phyloP scores from a whole-genome alignment of 257 asterid genomes.

The Solanum sparsipilum region DNA sequence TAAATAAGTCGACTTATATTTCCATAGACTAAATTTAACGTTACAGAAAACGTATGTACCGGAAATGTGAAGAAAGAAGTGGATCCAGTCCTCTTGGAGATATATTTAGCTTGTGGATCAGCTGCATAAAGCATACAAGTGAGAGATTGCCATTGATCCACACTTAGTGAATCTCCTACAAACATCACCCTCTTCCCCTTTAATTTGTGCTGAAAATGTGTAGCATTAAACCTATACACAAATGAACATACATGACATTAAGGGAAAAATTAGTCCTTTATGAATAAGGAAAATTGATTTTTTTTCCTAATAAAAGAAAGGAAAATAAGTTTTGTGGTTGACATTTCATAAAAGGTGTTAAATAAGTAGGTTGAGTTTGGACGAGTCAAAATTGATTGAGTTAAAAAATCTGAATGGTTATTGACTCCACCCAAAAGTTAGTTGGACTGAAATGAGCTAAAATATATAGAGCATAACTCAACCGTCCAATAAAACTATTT shows the following conservation, averaged over 20 bases:
- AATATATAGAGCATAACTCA: not conserved
- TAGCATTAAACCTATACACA: constrained; percentile 11
- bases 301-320: no score
- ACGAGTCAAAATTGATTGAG: not conserved
- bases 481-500: not conserved
- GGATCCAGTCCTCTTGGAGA: not conserved
- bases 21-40: not conserved
- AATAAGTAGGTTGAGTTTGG: no score
- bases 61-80: constrained; percentile 14
- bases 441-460: not conserved
- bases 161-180: constrained; percentile 27
- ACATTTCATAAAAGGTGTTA: not conserved
- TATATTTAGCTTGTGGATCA: not conserved
- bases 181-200: constrained; percentile 20
- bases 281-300: not conserved
- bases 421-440: not conserved
- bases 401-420: not conserved
- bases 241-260: not conserved
- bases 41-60: constrained; percentile 1
- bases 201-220: not conserved
- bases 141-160: constrained; percentile 32
- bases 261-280: not conserved
- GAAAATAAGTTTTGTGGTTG: not conserved
- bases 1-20: not conserved
- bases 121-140: constrained; percentile 26